Conservation (phyloP, 192 early-diverging fungal genomes). For the Coemansia sp. region DNA sequence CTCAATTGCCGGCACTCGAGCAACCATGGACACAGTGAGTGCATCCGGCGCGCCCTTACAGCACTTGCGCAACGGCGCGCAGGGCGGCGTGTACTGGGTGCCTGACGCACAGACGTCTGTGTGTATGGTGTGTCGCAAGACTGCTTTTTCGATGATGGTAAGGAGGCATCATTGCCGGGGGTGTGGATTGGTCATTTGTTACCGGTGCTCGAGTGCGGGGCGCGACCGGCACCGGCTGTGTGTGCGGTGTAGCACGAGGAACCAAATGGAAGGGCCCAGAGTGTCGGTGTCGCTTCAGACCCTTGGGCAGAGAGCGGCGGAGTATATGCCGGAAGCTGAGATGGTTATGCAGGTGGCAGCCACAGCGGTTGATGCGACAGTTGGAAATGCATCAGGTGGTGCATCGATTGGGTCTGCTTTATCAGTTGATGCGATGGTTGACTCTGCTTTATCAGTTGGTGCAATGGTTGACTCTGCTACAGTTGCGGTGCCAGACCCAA, state of each 20-base stretch:
- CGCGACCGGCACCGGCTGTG: constrained; percentile 21
- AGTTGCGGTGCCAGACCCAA: neutral
- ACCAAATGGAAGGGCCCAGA: neutral
- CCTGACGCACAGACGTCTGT: constrained; percentile 44
- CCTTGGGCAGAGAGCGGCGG: constrained; percentile 31
- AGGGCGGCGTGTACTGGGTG: constrained; percentile 43
- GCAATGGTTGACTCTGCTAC: neutral
- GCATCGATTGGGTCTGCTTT: neutral
- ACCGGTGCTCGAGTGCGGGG: constrained; percentile 44
- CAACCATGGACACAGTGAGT: neutral
- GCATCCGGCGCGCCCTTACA: neutral
- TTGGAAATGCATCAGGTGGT: too few species aligned
- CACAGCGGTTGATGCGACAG: neutral
- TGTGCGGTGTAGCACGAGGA: constrained; percentile 18
- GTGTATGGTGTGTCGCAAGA: constrained; percentile 54
- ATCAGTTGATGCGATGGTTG: neutral
- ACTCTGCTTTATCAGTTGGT: neutral
- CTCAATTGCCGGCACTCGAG: constrained; percentile 35
- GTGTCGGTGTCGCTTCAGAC: constrained; percentile 28
- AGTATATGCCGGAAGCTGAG: constrained; percentile 28
- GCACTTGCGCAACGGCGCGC: constrained; percentile 12
- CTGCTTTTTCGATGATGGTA: constrained; percentile 54
- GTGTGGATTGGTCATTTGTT: constrained; percentile 54
- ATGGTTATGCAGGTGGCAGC: constrained; percentile 33
- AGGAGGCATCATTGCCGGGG: constrained; percentile 52